A percentile compares a stretch with the other conserved stretches of the same genome.
Conservation (phyloP, 768 basidiomycete genomes). For the Amanita pseudoporphyria region DNA sequence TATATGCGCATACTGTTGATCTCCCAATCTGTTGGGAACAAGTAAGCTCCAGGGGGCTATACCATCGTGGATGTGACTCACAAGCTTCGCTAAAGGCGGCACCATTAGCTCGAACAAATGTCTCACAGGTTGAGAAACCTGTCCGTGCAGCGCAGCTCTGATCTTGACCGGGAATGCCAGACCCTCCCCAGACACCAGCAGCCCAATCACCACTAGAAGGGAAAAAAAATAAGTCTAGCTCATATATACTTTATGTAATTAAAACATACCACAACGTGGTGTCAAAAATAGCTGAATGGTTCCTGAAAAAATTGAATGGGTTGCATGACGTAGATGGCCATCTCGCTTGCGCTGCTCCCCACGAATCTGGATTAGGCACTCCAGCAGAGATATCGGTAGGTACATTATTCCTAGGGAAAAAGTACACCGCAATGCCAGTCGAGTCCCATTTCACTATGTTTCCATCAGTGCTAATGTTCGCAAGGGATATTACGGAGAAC, state of each 20-base stretch:
- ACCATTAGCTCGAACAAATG: constrained; percentile 68
- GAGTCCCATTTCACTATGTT: constrained; percentile 69
- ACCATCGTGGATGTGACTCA: constrained; percentile 28
- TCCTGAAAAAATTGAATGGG: constrained; percentile 69
- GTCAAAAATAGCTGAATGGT: constrained; percentile 75
- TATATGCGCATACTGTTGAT: constrained; percentile 69
- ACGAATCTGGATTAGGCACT: constrained; percentile 62
- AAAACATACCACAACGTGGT: constrained; percentile 68
- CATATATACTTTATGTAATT: constrained; percentile 7
- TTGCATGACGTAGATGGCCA: constrained; percentile 72
- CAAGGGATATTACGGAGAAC: constrained; percentile 20
- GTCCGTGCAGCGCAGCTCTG: constrained; percentile 81
- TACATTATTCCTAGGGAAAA: constrained; percentile 66
- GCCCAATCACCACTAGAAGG: constrained; percentile 80
- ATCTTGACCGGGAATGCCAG: constrained; percentile 77
- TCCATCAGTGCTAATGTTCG: neutral
- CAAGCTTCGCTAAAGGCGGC: constrained; percentile 67
- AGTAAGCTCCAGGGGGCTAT: neutral
- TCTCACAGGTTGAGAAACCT: constrained; percentile 71
- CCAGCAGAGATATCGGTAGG: constrained; percentile 70
- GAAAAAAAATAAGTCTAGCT: neutral
- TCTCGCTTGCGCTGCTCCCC: constrained; percentile 71
- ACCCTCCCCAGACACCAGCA: constrained; percentile 57
- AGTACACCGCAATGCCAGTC: constrained; percentile 69
- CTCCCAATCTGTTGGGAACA: constrained; percentile 59